Percentiles rank a stretch among this genome's conserved stretches.
Conservation (phyloP, 164 flowering plant species). For the Vitis cinerea region DNA sequence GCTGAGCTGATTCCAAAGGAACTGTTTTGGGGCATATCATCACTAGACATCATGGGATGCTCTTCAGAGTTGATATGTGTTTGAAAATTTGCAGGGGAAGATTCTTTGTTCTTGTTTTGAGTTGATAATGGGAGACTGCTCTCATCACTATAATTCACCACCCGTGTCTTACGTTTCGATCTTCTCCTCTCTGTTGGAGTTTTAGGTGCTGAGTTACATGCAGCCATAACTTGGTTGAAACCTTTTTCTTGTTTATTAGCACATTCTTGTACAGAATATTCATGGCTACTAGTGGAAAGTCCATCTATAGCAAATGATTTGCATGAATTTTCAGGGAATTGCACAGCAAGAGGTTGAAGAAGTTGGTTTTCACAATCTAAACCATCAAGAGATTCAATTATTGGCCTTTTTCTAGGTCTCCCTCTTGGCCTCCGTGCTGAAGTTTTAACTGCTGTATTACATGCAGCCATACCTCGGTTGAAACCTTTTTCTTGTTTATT, state of each 20-base stretch:
- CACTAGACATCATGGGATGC: no score
- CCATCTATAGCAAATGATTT: conserved; percentile 15
- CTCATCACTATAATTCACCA: no score
- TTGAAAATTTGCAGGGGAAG: no score
- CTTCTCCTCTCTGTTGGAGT: conserved; percentile 16
- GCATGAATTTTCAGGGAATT: conserved; percentile 29
- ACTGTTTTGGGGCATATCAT: no score
- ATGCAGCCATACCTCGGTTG: conserved; percentile 7
- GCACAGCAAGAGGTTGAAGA: conserved; percentile 26
- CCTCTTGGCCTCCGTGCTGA: conserved; percentile 16
- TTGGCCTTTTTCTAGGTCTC: conserved; percentile 27
- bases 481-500: conserved; percentile 12
- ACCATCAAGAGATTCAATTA: conserved; percentile 16
- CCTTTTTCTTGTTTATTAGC: conserved; percentile 12
- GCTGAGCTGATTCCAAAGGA: no score
- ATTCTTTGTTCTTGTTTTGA: no score
- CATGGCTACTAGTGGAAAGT: conserved; percentile 11
- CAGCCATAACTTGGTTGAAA: conserved; percentile 6
- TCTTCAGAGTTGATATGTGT: no score
- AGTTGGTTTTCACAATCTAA: conserved; percentile 11
- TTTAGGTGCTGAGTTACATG: conserved; percentile 13
- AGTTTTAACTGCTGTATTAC: conserved; percentile 14
- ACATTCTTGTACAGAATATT: conserved; percentile 3
- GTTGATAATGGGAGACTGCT: no score
- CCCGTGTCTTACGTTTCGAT: no score